Conservation (phyloP, 306 rosid genomes). For the Benincasa hispida region DNA sequence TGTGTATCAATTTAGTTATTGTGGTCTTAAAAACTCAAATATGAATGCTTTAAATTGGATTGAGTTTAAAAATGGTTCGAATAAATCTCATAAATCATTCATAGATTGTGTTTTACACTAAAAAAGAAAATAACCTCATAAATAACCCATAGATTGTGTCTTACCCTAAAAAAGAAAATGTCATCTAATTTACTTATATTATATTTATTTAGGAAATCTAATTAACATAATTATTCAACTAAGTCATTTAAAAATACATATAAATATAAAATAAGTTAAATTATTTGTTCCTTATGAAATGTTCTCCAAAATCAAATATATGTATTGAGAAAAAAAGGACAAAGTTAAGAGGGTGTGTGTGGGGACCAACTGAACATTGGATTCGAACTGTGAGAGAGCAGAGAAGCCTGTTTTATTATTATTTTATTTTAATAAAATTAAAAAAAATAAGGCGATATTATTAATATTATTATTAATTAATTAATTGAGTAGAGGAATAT, state of each 20-base stretch:
- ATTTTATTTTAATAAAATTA: not conserved
- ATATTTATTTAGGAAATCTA: no score
- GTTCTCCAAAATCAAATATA: not conserved
- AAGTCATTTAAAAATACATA: no score
- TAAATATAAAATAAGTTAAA: no score
- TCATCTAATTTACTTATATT: no score
- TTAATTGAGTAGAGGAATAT: not conserved
- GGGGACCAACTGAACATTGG: not conserved
- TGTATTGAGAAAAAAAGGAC: not conserved
- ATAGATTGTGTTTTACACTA: not conserved
- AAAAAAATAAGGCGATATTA: not conserved
- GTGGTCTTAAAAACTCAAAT: no score
- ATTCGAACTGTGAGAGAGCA: not conserved
- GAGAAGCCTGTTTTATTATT: not conserved
- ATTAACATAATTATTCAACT: no score
- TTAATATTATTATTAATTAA: not conserved
- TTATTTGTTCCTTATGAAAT: not conserved
- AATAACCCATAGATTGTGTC: no score
- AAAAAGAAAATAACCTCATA: no score
- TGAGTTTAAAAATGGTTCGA: not conserved
- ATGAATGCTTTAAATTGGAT: not conserved
- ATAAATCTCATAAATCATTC: no score
- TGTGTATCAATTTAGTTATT: no score
- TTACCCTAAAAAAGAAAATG: not conserved
- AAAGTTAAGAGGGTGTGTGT: not conserved